Conservation (phyloP, 1,284 basidiomycete genomes). For the Naganishia cerealis region DNA sequence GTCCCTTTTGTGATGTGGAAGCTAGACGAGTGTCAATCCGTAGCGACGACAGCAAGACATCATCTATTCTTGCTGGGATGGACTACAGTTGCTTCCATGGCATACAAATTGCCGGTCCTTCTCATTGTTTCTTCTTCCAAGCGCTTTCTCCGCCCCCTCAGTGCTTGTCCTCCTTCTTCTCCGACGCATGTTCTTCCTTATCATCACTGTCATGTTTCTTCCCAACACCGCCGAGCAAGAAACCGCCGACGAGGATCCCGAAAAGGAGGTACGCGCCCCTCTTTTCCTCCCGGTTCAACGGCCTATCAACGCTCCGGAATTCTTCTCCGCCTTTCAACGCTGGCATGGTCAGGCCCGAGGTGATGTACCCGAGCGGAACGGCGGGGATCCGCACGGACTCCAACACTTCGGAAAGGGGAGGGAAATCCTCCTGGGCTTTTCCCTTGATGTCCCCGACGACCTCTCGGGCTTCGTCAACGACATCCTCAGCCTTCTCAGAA, state of each 20-base stretch:
- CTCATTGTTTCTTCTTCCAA: constrained; percentile 13
- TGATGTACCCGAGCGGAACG: constrained; percentile 31
- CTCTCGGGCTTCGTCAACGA: constrained; percentile 25
- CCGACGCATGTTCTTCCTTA: constrained; percentile 36
- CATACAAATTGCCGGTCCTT: constrained; percentile 19
- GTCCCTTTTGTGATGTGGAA: neutral
- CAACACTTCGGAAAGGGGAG: constrained; percentile 34
- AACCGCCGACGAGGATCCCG: constrained; percentile 61
- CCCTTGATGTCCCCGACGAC: neutral
- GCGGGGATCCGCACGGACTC: constrained; percentile 37
- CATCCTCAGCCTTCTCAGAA: constrained; percentile 32
- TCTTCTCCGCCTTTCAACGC: constrained; percentile 36
- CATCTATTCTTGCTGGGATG: constrained; percentile 17
- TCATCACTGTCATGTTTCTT: constrained; percentile 29
- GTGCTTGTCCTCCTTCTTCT: constrained; percentile 30
- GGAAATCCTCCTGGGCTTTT: constrained; percentile 23
- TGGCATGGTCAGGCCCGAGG: constrained; percentile 36
- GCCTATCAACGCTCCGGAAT: constrained; percentile 53
- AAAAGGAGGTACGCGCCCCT: constrained; percentile 61
- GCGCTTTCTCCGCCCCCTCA: neutral
- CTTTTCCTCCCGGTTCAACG: constrained; percentile 60
- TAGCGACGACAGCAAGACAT: neutral
- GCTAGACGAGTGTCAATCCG: no score
- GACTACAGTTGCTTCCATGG: constrained; percentile 29
- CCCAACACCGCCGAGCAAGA: constrained; percentile 57